Conservation (phyloP, 108 stramenopile genomes). For the Chaetoceros muelleri region DNA sequence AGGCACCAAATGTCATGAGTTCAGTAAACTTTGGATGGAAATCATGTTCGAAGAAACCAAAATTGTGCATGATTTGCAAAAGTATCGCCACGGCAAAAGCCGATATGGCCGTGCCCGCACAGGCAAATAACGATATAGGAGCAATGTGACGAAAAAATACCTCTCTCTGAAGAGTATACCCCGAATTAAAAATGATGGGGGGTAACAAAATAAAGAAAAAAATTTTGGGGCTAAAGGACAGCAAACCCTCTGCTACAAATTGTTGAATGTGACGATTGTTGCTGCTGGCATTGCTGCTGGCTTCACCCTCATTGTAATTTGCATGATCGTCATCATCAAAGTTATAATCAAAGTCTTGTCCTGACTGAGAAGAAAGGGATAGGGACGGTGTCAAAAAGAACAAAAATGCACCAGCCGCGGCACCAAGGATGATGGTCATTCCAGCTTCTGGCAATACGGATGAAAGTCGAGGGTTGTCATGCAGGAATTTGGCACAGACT, state of each 20-base stretch:
- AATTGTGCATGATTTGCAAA: constrained; percentile 20
- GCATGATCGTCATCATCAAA: not conserved
- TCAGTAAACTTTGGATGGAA: constrained; percentile 48
- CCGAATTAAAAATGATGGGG: constrained; percentile 83
- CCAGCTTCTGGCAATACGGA: constrained; percentile 63
- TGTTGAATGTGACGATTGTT: constrained; percentile 6
- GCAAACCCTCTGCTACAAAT: constrained; percentile 20
- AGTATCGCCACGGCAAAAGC: constrained; percentile 40
- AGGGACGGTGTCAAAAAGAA: constrained; percentile 2
- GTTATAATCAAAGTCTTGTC: not conserved
- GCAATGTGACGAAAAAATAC: constrained; percentile 56
- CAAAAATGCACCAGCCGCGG: constrained; percentile 37
- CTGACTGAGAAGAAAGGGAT: not conserved
- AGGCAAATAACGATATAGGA: constrained; percentile 50
- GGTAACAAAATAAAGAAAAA: constrained; percentile 80
- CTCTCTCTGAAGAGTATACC: constrained; percentile 50
- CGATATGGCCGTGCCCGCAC: constrained; percentile 60
- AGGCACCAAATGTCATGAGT: constrained; percentile 58
- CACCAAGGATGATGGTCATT: constrained; percentile 48
- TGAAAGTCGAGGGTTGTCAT: constrained; percentile 30
- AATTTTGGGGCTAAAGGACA: constrained; percentile 46
- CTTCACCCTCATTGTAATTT: constrained; percentile 4
- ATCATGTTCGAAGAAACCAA: constrained; percentile 13
- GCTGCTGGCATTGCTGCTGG: constrained; percentile 14
- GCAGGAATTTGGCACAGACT: constrained; percentile 21